Evolutionary conservation across 176 grass and related monocot genomes (phyloP).

Genomic region (Pontederia paniculata): DNA sequence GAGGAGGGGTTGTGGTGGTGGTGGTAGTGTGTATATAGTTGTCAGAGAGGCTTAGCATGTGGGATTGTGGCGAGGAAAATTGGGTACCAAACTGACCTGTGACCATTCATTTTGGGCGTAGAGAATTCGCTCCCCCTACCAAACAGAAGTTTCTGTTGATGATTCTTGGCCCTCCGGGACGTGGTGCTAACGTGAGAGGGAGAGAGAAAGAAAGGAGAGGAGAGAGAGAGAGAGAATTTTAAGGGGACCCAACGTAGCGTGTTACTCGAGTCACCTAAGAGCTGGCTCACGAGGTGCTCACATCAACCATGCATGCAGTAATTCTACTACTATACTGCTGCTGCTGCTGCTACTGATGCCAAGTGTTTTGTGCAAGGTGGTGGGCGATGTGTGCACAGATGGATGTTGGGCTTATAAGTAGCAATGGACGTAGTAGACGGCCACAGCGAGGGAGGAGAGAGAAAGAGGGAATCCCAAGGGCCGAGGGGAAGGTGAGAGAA

Average conservation of each 20-base stretch:
- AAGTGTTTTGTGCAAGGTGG: background rate
- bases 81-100: background rate
- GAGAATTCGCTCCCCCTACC: no score
- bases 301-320: background rate
- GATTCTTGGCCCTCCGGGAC: no score
- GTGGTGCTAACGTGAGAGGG: background rate
- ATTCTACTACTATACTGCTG: no score
- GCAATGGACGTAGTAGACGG: background rate
- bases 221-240: background rate
- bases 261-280: background rate
- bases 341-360: no score
- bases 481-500: background rate
- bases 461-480: conserved; percentile 2
- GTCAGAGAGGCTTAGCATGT: background rate
- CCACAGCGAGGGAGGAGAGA: background rate
- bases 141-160: no score
- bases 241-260: background rate
- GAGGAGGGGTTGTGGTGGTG: background rate
- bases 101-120: no score
- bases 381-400: background rate
- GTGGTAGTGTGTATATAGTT: background rate
- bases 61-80: background rate
- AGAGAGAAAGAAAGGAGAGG: background rate
- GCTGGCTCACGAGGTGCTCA: background rate
- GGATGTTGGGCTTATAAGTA: background rate